Conservation (phyloP, 768 basidiomycete species). For the Russula compacta region DNA sequence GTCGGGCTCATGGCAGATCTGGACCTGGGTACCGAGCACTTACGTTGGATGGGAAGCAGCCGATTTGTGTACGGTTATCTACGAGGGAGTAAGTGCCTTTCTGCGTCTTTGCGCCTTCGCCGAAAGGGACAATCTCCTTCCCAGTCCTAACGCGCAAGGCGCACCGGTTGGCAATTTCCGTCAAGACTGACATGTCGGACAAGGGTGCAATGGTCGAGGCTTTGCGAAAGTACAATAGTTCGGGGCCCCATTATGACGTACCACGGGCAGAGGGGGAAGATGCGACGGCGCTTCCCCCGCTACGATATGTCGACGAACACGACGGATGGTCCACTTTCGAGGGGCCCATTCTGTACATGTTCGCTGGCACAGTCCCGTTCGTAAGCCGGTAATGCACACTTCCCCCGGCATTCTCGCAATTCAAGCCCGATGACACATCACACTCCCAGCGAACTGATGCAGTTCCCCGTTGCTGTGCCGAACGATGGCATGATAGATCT, state of each 20-base stretch:
- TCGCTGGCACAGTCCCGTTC: conserved; percentile 73
- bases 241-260: conserved; percentile 11
- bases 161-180: conserved; percentile 63
- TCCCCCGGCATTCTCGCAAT: not conserved
- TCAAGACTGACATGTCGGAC: conserved; percentile 61
- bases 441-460: conserved; percentile 54
- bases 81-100: conserved; percentile 46
- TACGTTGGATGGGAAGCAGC: conserved; percentile 80
- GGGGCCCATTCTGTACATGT: conserved; percentile 58
- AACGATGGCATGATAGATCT: conserved; percentile 75
- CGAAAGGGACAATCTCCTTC: not conserved
- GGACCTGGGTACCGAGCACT: conserved; percentile 73
- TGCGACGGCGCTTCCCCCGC: conserved; percentile 33
- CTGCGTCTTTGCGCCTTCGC: not conserved
- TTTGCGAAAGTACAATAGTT: conserved; percentile 31
- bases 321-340: conserved; percentile 68
- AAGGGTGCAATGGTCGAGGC: conserved; percentile 60
- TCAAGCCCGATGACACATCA: conserved; percentile 6
- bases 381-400: conserved; percentile 43
- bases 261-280: conserved; percentile 2
- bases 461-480: conserved; percentile 74
- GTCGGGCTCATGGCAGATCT: conserved; percentile 80
- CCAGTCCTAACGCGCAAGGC: conserved; percentile 50
- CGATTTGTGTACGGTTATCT: conserved; percentile 71
- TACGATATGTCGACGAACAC: conserved; percentile 36